These are phyloP conservation scores for Heracleum sosnowskyi DNA, from an alignment of 129 eudicot species.

Conservation along the genomic window DNA sequence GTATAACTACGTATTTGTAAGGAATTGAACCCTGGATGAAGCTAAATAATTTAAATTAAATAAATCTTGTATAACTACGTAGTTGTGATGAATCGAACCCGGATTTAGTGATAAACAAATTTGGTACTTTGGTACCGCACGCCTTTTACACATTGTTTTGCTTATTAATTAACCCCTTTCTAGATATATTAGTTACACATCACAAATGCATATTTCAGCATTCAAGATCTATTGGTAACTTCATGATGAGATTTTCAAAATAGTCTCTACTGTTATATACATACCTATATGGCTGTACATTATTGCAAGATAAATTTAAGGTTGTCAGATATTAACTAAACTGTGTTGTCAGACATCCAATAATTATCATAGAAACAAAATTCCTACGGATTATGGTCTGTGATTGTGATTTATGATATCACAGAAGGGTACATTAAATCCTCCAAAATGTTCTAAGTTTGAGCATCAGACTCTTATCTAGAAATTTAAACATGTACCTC, in stretches of 20 bases:
- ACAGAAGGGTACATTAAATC: background rate
- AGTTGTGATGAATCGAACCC: too few relatives aligned
- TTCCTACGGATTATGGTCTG: too few relatives aligned
- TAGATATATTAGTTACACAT: background rate
- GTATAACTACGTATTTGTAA: too few relatives aligned
- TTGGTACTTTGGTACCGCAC: too few relatives aligned
- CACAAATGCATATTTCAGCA: background rate
- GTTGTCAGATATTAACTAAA: background rate
- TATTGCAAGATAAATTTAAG: background rate
- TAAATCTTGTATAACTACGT: too few relatives aligned
- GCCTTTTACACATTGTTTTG: too few relatives aligned
- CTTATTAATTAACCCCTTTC: too few relatives aligned
- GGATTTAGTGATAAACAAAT: too few relatives aligned
- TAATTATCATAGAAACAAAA: too few relatives aligned
- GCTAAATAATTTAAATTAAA: too few relatives aligned
- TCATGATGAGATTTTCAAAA: background rate
- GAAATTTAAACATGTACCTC: slow-evolving; percentile 4
- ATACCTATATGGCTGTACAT: background rate
- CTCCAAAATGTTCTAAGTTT: background rate
- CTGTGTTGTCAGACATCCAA: background rate
- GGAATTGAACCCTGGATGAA: too few relatives aligned
- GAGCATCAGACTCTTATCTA: background rate
- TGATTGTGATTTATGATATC: background rate
- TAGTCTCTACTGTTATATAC: background rate
- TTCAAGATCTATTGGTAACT: background rate